Evolutionary conservation across 345 rosid genomes (phyloP), one percentile per base, ranked within the genome.

Genomic region (Syzygium aqueum): DNA sequence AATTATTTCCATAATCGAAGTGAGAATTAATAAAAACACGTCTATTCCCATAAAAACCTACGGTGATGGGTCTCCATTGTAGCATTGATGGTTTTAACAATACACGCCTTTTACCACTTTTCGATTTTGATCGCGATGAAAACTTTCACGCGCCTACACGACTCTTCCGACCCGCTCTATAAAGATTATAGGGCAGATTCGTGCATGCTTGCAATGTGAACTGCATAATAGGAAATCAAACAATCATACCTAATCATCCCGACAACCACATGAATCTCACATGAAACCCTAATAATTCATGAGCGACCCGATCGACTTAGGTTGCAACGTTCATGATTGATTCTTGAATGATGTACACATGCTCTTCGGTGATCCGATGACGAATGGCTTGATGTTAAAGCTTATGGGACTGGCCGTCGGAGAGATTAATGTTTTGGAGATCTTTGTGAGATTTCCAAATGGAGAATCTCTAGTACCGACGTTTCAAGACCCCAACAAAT

Each of bases 141-240:
- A 73, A 10, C 0, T 3, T 13, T 21, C 80, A 37, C 0, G 0
- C 27, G 0, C 43, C 82, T 5, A 10, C 21, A 73, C 0, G 4
- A 9, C 14, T 19, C 49, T 19, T 10, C 27, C 82, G 2, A 19
- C 27, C 46, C 1, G 0, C 77, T 1, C 49, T 73, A 17, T 40
- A 33, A 73, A 65, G 77, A 30, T 7, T 37, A 8, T 30, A 17
- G 40, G 78, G 25, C 7, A 1, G 23, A 33, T 33, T 0, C 2
- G 23, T 33, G 80, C 25, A 11, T 19, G 25, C 25, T 3, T 25
- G 19, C 11, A 40, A 33, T 33, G 6, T 33, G 46, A 33, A 67
- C 25, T 1, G 19, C 49, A 73, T 19, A 1, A 40, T 5, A 37
- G 3, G 27, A 37, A 37, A 10, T 19, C 82, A 19, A 73, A 73